phyloP scores from a whole-genome alignment of 148 eudicot species.

The Rhododendron williamsianum region DNA sequence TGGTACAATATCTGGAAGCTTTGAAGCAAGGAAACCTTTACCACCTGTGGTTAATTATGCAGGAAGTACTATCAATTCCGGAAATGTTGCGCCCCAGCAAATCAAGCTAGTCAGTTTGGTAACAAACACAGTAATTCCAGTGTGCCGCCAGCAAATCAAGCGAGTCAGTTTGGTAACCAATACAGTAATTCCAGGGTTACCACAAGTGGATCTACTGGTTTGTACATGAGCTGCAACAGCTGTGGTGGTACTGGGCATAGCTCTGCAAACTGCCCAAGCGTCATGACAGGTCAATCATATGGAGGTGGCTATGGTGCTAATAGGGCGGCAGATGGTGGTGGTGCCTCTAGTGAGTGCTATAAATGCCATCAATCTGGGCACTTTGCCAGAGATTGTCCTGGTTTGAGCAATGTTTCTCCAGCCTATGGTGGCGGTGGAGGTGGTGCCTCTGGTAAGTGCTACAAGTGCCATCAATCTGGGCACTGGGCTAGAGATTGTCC shows the following conservation, averaged over 20 bases:
- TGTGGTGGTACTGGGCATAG: conserved; percentile 69
- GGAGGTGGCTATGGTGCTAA: conserved; percentile 32
- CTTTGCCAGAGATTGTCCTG: conserved; percentile 76
- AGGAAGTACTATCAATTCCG: conserved; percentile 19
- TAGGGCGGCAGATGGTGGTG: conserved; percentile 23
- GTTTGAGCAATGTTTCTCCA: conserved; percentile 43
- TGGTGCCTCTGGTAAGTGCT: conserved; percentile 43
- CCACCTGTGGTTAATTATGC: conserved; percentile 22
- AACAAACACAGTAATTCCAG: conserved; percentile 49
- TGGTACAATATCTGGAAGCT: conserved; percentile 21
- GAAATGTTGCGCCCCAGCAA: conserved; percentile 24
- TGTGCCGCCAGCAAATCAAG: conserved; percentile 24
- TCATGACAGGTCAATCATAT: conserved; percentile 35
- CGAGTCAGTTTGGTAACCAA: conserved; percentile 47
- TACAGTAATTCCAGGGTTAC: conserved; percentile 38
- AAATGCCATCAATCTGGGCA: conserved; percentile 80
- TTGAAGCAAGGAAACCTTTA: conserved; percentile 25
- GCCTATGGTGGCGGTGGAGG: conserved; percentile 33
- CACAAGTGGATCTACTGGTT: conserved; percentile 26
- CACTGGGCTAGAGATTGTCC: conserved; percentile 86
- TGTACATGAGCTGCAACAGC: conserved; percentile 41
- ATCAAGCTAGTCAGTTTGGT: conserved; percentile 36
- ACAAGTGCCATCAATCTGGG: conserved; percentile 65
- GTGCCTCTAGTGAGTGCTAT: conserved; percentile 41
- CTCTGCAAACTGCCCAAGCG: conserved; percentile 56